Evolutionary conservation across 148 eudicot species (phyloP).

Genomic region (Nepenthes gracilis): DNA sequence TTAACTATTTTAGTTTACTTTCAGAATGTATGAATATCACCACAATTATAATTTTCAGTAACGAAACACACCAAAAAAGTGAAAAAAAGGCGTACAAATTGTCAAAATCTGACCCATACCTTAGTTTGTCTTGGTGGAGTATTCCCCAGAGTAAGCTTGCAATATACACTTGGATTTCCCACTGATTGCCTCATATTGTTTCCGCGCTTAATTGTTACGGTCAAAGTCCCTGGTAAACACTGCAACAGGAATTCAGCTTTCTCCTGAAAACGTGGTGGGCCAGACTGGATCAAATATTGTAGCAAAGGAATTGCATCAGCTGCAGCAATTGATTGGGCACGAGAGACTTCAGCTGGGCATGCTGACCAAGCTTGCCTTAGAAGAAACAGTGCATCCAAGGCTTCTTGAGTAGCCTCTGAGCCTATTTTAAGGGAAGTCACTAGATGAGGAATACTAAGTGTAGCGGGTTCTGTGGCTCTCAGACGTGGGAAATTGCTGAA

Average conservation of each 20-base stretch:
- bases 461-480: constrained; percentile 97
- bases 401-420: constrained; percentile 94
- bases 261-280: constrained; percentile 98
- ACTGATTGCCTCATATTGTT: constrained; percentile 95
- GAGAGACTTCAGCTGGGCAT: constrained; percentile 95
- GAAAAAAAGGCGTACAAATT: neutral
- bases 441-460: constrained; percentile 93
- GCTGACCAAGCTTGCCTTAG: constrained; percentile 99
- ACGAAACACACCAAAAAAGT: neutral
- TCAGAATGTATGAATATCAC: no score
- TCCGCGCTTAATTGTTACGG: constrained; percentile 84
- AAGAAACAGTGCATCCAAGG: constrained; percentile 82
- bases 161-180: constrained; percentile 81
- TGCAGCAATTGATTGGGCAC: constrained; percentile 95
- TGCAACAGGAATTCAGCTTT: constrained; percentile 87
- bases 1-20: no score
- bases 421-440: constrained; percentile 94
- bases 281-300: constrained; percentile 89
- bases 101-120: constrained; percentile 25
- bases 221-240: constrained; percentile 90
- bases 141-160: constrained; percentile 94
- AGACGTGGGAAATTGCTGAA: constrained; percentile 94
- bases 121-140: constrained; percentile 73
- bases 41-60: neutral
- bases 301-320: constrained; percentile 93